phyloP scores from a whole-genome alignment of 1,284 basidiomycete genomes.

The Microbotryum intermedium region DNA sequence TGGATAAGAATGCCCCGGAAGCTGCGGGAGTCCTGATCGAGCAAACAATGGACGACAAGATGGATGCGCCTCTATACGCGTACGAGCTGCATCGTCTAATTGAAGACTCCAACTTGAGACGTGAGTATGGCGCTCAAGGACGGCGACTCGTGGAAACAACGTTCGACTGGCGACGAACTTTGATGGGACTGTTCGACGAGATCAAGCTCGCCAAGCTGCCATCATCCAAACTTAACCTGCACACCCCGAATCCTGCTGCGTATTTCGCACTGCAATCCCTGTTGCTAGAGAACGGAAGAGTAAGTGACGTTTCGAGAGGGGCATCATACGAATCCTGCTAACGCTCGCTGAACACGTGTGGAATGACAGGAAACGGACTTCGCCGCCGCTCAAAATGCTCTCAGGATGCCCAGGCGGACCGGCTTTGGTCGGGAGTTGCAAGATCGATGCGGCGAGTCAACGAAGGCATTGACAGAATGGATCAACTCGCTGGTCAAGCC shows the following conservation, averaged over 20 bases:
- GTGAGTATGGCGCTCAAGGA: conserved; percentile 2
- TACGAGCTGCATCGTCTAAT: conserved; percentile 11
- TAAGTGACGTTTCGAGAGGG: not conserved
- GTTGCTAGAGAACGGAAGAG: conserved; percentile 5
- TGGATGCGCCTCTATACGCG: conserved; percentile 15
- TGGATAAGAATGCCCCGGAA: not conserved
- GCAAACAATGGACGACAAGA: conserved; percentile 7
- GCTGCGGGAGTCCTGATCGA: conserved; percentile 14
- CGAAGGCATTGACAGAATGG: conserved; percentile 12
- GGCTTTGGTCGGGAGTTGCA: conserved; percentile 16
- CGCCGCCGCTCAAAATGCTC: conserved; percentile 8
- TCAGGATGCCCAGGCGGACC: conserved; percentile 10
- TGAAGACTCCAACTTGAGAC: not conserved
- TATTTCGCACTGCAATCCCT: conserved; percentile 19
- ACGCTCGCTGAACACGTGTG: too few species aligned
- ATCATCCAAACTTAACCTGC: not conserved
- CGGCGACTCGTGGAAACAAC: conserved; percentile 7
- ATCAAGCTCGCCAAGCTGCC: conserved; percentile 7
- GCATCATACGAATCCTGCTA: too few species aligned
- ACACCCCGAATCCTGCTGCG: conserved; percentile 17
- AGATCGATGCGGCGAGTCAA: conserved; percentile 18
- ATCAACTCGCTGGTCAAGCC: conserved; percentile 19
- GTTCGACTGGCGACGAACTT: conserved; percentile 14
- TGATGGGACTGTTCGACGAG: conserved; percentile 12
- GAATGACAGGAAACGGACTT: conserved; percentile 15